These are phyloP conservation scores for Eucalyptus pauciflora DNA, from an alignment of 345 rosid species.

Conservation along the genomic window DNA sequence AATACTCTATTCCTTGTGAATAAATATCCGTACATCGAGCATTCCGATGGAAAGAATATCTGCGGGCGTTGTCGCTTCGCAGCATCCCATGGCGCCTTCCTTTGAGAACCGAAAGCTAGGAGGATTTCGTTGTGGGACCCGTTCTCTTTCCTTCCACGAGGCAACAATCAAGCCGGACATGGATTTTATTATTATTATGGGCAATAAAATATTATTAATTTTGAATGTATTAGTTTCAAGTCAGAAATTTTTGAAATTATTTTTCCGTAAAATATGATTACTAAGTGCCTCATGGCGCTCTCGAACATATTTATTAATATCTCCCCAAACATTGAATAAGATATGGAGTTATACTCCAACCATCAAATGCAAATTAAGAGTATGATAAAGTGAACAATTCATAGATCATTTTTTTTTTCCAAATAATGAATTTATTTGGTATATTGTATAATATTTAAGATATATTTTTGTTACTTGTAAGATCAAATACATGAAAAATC, in stretches of 20 bases:
- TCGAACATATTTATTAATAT: neutral
- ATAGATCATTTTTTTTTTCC: neutral
- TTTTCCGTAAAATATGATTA: neutral
- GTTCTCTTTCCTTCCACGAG: neutral
- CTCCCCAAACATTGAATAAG: neutral
- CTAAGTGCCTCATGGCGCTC: neutral
- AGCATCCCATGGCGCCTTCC: neutral
- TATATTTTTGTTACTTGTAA: neutral
- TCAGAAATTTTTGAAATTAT: neutral
- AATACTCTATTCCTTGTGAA: neutral
- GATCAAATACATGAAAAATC: neutral
- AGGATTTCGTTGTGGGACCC: neutral
- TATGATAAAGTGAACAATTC: neutral
- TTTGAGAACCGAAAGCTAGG: neutral
- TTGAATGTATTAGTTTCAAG: neutral
- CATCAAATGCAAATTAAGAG: neutral
- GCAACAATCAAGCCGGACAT: neutral
- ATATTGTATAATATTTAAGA: neutral
- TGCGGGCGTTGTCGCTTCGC: neutral
- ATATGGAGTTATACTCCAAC: accelerated
- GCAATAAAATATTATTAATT: neutral
- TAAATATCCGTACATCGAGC: neutral
- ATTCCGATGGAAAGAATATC: neutral
- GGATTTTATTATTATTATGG: neutral
- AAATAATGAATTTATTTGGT: neutral